These are phyloP conservation scores for Trichoderma sp. DNA, from an alignment of 2,329 filamentous ascomycete genomes.

Conservation along the genomic window DNA sequence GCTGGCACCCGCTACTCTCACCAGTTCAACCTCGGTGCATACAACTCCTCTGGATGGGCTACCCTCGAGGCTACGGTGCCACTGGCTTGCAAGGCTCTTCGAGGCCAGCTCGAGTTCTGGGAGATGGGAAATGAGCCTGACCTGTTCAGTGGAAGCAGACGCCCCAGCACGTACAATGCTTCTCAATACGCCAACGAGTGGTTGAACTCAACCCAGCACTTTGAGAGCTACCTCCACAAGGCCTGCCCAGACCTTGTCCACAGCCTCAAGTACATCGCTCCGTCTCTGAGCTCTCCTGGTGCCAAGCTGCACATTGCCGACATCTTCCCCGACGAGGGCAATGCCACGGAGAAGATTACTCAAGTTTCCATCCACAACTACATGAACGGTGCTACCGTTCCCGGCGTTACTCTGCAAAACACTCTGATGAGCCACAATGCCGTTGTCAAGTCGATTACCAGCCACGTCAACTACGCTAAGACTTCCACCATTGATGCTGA, in stretches of 20 bases:
- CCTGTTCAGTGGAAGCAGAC: constrained; percentile 24
- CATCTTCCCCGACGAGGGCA: constrained; percentile 33
- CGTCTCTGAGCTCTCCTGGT: constrained; percentile 23
- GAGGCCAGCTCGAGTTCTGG: constrained; percentile 24
- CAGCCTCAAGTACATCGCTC: constrained; percentile 22
- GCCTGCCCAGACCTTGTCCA: constrained; percentile 22
- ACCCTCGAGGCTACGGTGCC: constrained; percentile 27
- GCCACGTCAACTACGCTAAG: constrained; percentile 24
- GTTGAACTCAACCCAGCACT: constrained; percentile 22
- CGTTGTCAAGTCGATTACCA: constrained; percentile 33
- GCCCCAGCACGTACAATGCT: constrained; percentile 21
- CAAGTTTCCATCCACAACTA: constrained; percentile 31
- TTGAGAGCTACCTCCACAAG: constrained; percentile 19
- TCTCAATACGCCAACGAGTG: constrained; percentile 24
- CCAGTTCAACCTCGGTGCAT: constrained; percentile 26
- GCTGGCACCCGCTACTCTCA: constrained; percentile 24
- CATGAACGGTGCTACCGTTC: constrained; percentile 34
- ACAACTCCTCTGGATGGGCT: constrained; percentile 25
- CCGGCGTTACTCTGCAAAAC: constrained; percentile 38
- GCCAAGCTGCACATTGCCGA: constrained; percentile 22
- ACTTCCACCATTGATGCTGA: constrained; percentile 32
- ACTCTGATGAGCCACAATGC: constrained; percentile 37
- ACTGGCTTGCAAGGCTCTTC: constrained; percentile 26
- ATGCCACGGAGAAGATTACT: constrained; percentile 17
- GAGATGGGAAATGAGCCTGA: constrained; percentile 29